A percentile compares a stretch with the other conserved stretches of the same genome.
Conservation (phyloP, 1,139 yeast genomes). For the Yamadazyma diospyri region DNA sequence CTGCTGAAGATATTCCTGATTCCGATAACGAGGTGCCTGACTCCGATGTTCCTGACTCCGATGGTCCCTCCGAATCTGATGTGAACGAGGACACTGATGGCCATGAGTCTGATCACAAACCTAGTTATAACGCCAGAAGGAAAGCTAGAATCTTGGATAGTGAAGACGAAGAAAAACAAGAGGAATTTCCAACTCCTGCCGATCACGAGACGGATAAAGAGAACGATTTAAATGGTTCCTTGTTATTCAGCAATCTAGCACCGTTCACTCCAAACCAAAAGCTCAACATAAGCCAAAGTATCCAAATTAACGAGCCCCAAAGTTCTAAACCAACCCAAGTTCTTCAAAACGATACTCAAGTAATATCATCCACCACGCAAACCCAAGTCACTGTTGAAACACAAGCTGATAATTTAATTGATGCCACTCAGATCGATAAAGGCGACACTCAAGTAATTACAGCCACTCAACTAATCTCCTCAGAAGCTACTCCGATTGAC, state of each 20-base stretch:
- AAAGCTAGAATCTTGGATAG: slow-evolving; percentile 3
- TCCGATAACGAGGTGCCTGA: slow-evolving; percentile 8
- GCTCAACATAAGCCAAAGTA: slow-evolving; percentile 1
- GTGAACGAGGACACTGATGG: slow-evolving; percentile 17
- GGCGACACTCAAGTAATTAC: background rate
- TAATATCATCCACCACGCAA: slow-evolving; percentile 1
- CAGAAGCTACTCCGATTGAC: too few species aligned
- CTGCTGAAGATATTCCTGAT: slow-evolving; percentile 17
- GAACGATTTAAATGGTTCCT: slow-evolving; percentile 4
- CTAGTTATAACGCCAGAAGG: slow-evolving; percentile 30
- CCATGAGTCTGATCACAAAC: slow-evolving; percentile 16
- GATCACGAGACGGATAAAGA: slow-evolving; percentile 2
- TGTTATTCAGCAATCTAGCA: slow-evolving; percentile 8
- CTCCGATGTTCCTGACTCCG: slow-evolving; percentile 4
- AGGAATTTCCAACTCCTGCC: background rate
- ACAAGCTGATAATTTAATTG: background rate
- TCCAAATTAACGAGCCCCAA: background rate
- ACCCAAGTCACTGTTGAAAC: background rate
- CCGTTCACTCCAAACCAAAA: slow-evolving; percentile 8
- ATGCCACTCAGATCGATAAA: slow-evolving; percentile 10
- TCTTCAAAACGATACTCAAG: slow-evolving; percentile 7
- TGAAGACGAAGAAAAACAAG: slow-evolving; percentile 10
- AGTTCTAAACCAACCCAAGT: background rate
- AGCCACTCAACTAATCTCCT: slow-evolving; percentile 1
- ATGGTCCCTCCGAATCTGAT: slow-evolving; percentile 14